phyloP scores from a whole-genome alignment of 345 rosid species.

The thale cress (Arabidopsis thaliana) region DNA sequence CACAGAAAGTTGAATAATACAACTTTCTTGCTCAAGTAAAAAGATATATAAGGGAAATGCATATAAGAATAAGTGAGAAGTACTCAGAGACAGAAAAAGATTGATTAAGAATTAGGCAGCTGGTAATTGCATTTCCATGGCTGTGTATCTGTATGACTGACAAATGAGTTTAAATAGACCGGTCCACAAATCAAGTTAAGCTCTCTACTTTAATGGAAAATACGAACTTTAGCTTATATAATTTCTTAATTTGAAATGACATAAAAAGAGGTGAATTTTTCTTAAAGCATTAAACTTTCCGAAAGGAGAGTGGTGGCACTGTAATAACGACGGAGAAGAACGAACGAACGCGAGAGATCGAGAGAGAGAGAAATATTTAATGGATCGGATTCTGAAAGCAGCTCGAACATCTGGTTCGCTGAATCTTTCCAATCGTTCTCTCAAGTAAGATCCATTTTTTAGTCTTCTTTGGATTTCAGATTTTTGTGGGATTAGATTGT shows the following conservation, averaged over 20 bases:
- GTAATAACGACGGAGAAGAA: constrained; percentile 22
- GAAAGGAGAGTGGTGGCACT: constrained; percentile 16
- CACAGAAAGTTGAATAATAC: constrained; percentile 36
- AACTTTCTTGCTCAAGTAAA: constrained; percentile 25
- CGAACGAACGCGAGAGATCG: background rate
- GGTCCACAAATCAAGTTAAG: background rate
- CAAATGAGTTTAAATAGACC: constrained; percentile 1
- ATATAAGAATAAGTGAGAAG: background rate
- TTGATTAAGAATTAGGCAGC: constrained; percentile 3
- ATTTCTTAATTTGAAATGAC: background rate
- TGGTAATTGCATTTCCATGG: constrained; percentile 7
- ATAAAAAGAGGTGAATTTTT: background rate
- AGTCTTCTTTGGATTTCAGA: background rate
- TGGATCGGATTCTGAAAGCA: constrained; percentile 85
- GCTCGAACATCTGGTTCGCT: constrained; percentile 92
- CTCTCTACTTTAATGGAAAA: background rate
- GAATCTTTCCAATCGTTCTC: constrained; percentile 91
- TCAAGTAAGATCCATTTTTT: constrained; percentile 54
- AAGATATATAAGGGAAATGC: constrained; percentile 36
- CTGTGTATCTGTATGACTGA: background rate
- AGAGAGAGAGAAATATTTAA: constrained; percentile 21
- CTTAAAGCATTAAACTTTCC: constrained; percentile 19
- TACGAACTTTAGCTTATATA: background rate
- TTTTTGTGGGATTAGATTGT: background rate
- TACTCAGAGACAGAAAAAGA: constrained; percentile 3